These are phyloP conservation scores for Fabrea salina DNA, from an alignment of 169 alveolate genomes.

Conservation along the genomic window DNA sequence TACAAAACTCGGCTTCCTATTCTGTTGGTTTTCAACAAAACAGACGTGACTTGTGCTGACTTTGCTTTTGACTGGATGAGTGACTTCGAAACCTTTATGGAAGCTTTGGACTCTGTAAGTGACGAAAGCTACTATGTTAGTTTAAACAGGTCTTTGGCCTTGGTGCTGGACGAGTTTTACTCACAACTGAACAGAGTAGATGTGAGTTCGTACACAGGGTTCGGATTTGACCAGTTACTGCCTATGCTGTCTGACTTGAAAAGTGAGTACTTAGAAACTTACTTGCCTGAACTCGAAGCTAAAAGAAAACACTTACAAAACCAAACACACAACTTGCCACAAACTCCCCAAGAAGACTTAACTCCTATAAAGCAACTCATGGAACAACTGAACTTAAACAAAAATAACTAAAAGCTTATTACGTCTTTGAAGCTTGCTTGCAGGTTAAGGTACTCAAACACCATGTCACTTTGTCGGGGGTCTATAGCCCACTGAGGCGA, in stretches of 20 bases:
- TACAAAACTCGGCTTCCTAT: conserved; percentile 94
- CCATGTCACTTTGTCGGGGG: conserved; percentile 29
- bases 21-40: conserved; percentile 92
- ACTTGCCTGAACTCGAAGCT: conserved; percentile 28
- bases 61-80: conserved; percentile 90
- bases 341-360: not conserved
- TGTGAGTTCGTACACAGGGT: conserved; percentile 84
- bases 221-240: conserved; percentile 80
- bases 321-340: too few species aligned
- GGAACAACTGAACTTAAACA: not conserved
- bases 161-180: conserved; percentile 91
- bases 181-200: conserved; percentile 68
- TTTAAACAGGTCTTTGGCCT: conserved; percentile 87
- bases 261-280: not conserved
- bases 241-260: not conserved
- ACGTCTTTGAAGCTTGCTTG: not conserved
- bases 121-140: conserved; percentile 89
- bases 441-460: not conserved
- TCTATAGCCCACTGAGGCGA: conserved; percentile 77
- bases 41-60: conserved; percentile 82
- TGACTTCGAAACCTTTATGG: conserved; percentile 85
- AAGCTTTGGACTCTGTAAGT: conserved; percentile 68
- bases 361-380: not conserved
- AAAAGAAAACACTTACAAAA: too few species aligned
- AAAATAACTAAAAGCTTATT: conserved; percentile 28